Evolutionary conservation across 2,329 filamentous ascomycete species (phyloP).

Genomic region (Nannizziopsis arthrosporioides): DNA sequence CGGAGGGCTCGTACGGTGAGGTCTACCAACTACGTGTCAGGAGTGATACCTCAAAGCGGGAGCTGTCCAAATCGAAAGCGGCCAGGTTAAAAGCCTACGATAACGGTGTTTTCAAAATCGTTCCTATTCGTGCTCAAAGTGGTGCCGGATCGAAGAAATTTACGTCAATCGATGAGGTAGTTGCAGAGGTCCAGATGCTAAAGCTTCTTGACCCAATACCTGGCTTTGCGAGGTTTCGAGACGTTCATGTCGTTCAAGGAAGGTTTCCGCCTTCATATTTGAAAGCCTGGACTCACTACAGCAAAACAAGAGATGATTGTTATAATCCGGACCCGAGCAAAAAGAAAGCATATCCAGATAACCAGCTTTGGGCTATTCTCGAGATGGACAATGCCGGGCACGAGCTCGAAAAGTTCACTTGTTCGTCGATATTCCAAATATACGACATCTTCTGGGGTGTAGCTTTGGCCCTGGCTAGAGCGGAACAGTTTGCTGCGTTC

Average conservation of each 20-base stretch:
- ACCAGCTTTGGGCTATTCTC: slow-evolving; percentile 51
- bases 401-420: slow-evolving; percentile 41
- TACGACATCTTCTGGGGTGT: slow-evolving; percentile 59
- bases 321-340: slow-evolving; percentile 47
- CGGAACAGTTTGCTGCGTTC: slow-evolving; percentile 48
- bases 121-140: slow-evolving; percentile 34
- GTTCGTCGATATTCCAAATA: slow-evolving; percentile 36
- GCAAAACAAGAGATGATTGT: slow-evolving; percentile 34
- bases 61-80: slow-evolving; percentile 28
- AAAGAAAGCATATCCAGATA: slow-evolving; percentile 42
- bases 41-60: slow-evolving; percentile 25
- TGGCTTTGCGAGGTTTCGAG: slow-evolving; percentile 52
- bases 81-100: slow-evolving; percentile 30
- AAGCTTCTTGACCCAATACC: slow-evolving; percentile 48
- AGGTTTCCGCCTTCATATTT: slow-evolving; percentile 43
- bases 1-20: slow-evolving; percentile 55
- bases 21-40: slow-evolving; percentile 47
- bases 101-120: slow-evolving; percentile 39
- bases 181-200: slow-evolving; percentile 41
- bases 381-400: slow-evolving; percentile 56
- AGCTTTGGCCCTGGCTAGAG: slow-evolving; percentile 49
- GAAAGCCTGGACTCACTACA: slow-evolving; percentile 33
- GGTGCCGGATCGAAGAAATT: slow-evolving; percentile 34
- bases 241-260: slow-evolving; percentile 47
- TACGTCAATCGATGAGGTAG: slow-evolving; percentile 39